phyloP scores from a whole-genome alignment of 2,329 filamentous ascomycete species.

The Hysterium pulicare region DNA sequence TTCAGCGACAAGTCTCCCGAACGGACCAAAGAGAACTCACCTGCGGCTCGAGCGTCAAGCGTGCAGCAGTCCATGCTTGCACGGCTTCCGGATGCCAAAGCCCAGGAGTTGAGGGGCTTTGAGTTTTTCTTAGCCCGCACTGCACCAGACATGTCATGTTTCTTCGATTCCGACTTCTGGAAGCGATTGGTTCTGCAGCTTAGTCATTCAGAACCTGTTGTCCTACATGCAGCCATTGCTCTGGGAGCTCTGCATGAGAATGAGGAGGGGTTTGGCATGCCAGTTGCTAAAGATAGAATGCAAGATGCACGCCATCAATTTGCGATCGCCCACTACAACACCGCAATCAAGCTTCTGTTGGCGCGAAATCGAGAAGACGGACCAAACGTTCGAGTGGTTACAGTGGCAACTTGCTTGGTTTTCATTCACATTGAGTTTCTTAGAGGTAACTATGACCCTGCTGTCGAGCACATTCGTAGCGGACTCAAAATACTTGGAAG shows the following conservation, averaged over 20 bases:
- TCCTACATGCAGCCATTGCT: background rate
- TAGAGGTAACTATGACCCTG: background rate
- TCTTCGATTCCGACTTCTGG: background rate
- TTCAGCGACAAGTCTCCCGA: background rate
- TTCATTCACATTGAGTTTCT: background rate
- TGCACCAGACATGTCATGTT: background rate
- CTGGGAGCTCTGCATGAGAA: background rate
- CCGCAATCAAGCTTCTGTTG: background rate
- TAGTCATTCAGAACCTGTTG: background rate
- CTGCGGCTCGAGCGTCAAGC: background rate
- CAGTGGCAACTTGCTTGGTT: background rate
- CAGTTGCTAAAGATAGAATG: background rate
- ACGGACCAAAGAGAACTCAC: too few relatives aligned
- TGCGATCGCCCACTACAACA: background rate
- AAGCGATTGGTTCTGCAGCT: background rate
- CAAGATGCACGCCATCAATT: background rate
- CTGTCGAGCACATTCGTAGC: background rate
- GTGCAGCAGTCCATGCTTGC: background rate
- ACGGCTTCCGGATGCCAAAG: background rate
- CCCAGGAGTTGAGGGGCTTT: background rate
- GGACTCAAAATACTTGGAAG: background rate
- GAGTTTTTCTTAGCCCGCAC: background rate
- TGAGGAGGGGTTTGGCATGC: background rate
- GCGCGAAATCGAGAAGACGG: background rate
- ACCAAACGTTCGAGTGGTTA: background rate